phyloP scores from a whole-genome alignment of 2,329 filamentous ascomycete species.

The Ophiocordyceps camponoti-saundersi region DNA sequence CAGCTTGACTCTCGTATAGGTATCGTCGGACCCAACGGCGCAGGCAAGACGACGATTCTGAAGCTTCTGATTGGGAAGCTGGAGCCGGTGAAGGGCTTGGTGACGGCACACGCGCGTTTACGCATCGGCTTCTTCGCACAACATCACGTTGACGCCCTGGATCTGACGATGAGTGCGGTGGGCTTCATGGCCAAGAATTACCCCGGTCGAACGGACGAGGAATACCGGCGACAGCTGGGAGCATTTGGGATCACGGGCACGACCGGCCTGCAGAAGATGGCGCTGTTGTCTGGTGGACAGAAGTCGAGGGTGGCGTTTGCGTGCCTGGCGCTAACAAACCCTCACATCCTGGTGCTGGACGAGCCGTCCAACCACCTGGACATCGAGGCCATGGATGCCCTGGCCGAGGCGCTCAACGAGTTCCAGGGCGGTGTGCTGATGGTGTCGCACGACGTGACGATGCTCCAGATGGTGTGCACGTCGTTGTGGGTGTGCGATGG shows the following conservation, averaged over 20 bases:
- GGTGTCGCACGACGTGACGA: constrained; percentile 98
- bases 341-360: constrained; percentile 93
- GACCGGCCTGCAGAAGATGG: constrained; percentile 94
- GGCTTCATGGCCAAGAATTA: constrained; percentile 92
- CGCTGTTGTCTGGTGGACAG: constrained; percentile 81
- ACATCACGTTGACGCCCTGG: constrained; percentile 92
- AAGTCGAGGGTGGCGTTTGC: constrained; percentile 97
- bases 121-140: constrained; percentile 95
- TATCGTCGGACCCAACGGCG: constrained; percentile 98
- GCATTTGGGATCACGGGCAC: constrained; percentile 85
- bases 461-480: constrained; percentile 90
- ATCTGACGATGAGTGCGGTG: constrained; percentile 76
- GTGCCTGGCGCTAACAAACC: constrained; percentile 84
- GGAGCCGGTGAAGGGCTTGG: constrained; percentile 57
- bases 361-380: constrained; percentile 97
- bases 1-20: constrained; percentile 96
- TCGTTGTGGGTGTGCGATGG: constrained; percentile 93
- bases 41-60: constrained; percentile 95
- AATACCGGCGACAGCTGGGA: constrained; percentile 88
- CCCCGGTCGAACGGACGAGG: constrained; percentile 83
- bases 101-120: constrained; percentile 75
- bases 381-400: constrained; percentile 97
- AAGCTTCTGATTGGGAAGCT: constrained; percentile 91
- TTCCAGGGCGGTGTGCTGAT: constrained; percentile 95
- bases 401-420: constrained; percentile 64